Percentiles rank a stretch among this genome's conserved stretches.
phyloP scores from a whole-genome alignment of 2,329 filamentous ascomycete species.

The Pseudohalonectria lignicola region DNA sequence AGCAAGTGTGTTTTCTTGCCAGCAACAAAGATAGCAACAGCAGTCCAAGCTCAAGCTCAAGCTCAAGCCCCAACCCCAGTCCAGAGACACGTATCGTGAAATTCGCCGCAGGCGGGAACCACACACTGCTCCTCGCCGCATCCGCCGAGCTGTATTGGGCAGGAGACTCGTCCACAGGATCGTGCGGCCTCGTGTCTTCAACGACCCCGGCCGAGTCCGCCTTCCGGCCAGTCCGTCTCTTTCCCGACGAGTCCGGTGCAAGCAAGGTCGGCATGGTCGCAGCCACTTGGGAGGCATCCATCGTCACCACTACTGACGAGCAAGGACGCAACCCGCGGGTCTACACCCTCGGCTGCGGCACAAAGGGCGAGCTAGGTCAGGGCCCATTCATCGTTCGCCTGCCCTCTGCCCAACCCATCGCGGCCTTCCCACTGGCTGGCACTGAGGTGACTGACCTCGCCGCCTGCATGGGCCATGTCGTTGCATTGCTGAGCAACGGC shows the following conservation, averaged over 20 bases:
- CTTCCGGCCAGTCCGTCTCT: too few species aligned
- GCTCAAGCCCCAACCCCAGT: neutral
- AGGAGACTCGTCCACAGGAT: conserved; percentile 46
- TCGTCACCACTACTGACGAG: conserved; percentile 42
- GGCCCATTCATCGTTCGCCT: conserved; percentile 40
- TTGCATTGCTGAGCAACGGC: conserved; percentile 64
- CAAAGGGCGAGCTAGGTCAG: conserved; percentile 63
- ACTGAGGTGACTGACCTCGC: conserved; percentile 52
- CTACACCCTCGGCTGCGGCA: conserved; percentile 54
- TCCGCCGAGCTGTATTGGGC: conserved; percentile 51
- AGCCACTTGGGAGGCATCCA: conserved; percentile 70
- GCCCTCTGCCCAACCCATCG: conserved; percentile 35
- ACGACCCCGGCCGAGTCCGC: too few species aligned
- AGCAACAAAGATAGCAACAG: conserved; percentile 10
- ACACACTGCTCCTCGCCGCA: conserved; percentile 62
- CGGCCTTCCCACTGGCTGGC: conserved; percentile 51
- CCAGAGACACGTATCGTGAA: conserved; percentile 22
- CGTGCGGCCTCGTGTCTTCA: conserved; percentile 36
- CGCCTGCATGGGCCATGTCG: conserved; percentile 68
- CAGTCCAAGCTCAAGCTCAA: neutral
- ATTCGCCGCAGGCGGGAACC: conserved; percentile 66
- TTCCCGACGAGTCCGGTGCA: conserved; percentile 3
- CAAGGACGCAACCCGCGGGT: conserved; percentile 33
- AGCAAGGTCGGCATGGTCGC: conserved; percentile 36
- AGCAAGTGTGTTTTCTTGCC: conserved; percentile 45